Evolutionary conservation across 2,329 filamentous ascomycete genomes (phyloP), one percentile per base, ranked within the genome.

Genomic region (Colletotrichum incanum): DNA sequence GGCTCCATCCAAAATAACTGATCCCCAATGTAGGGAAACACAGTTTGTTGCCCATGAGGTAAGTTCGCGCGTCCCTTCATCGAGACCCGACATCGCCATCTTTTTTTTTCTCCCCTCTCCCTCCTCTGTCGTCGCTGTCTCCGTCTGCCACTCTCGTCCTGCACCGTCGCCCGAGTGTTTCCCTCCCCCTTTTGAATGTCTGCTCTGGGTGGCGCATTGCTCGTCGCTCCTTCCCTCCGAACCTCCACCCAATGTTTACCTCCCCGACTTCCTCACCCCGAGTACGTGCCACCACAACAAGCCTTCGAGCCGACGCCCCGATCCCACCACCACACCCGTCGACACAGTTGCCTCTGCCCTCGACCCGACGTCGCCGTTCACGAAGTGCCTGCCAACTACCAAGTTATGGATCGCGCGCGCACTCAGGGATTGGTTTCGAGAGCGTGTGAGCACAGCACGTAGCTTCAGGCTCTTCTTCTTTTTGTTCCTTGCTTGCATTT

Each of bases 351-450:
- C 55, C 43, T 28, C 58, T 45, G 68, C 56, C 62, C 64, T 68
- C 69, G 49, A 52, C 28, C 65, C 50, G 41, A 23, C 54, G 39
- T 31, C 28, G 41, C 16, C 47, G 28, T 54, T 68, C 37, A 62
- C 71, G 43, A 49, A 73, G 50, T 47, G 54, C 55, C 39, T 59
- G 59, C 54, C 50, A 26, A 43, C 55, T 56, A 39, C 67, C 62
- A 74, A 80, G 79, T 79, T 79, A 81, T 81, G 80, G 80, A 81
- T 77, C 76, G 75, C 69, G 74, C 73, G 77, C 78, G 74, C 70
- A 73, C 72, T 67, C 68, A 60, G 74, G 72, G 68, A 67, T 74
- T 69, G 71, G 69, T 72, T 67, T 75, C 68, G 74, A 76, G 71
- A 77, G 75, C 73, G 76, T 77, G 76, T 80, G 79, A 81, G 75